phyloP scores from a whole-genome alignment of 2,329 filamentous ascomycete species.

The Pseudogymnoascus sp. region DNA sequence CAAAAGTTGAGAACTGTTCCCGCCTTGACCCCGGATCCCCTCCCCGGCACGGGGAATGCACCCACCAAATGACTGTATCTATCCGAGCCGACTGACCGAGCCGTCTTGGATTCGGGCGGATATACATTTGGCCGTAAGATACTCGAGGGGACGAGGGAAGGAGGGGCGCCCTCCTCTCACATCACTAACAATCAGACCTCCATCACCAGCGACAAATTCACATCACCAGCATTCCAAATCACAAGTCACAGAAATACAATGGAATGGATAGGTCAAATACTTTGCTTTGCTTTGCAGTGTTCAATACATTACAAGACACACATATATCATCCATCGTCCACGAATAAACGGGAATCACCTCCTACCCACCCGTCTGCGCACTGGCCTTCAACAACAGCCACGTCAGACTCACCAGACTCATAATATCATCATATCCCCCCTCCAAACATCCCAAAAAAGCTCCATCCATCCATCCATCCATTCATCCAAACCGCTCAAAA shows the following conservation, averaged over 20 bases:
- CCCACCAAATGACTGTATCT: neutral
- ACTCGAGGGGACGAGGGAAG: neutral
- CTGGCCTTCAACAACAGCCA: neutral
- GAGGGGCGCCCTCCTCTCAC: neutral
- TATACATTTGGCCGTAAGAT: neutral
- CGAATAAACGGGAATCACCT: neutral
- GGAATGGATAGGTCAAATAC: neutral
- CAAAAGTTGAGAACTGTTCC: neutral
- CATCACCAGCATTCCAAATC: neutral
- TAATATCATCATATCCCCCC: neutral
- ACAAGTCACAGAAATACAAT: neutral
- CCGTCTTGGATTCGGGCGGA: neutral
- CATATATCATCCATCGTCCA: slow-evolving; percentile 1
- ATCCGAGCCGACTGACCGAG: neutral
- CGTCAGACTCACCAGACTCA: neutral
- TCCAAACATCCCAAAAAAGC: neutral
- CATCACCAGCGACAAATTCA: neutral
- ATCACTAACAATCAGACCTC: neutral
- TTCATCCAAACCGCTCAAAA: slow-evolving; percentile 8
- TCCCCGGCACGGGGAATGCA: neutral
- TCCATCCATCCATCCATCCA: neutral
- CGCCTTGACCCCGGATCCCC: neutral
- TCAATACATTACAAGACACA: slow-evolving; percentile 9
- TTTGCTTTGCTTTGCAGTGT: slow-evolving; percentile 7
- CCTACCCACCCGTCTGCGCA: neutral